Evolutionary conservation across 75 land plant species (phyloP).

Genomic region (Picea glauca): DNA sequence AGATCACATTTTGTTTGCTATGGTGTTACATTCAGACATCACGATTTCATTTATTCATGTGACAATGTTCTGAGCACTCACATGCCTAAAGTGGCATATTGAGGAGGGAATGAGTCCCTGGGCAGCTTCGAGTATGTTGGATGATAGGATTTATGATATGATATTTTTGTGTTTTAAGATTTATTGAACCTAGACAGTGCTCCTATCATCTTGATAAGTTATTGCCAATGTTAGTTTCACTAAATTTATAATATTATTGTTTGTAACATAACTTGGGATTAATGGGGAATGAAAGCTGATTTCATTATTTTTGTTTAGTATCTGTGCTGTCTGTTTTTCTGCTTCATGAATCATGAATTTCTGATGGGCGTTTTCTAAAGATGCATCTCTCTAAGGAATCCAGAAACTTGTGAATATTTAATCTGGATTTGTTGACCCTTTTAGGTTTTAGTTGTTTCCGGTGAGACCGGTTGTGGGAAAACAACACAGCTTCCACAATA

Average conservation of each 20-base stretch:
- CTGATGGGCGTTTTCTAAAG: not conserved
- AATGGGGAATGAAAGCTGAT: not conserved
- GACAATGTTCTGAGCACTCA: not conserved
- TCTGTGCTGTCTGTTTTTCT: too few species aligned
- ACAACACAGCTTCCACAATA: slow-evolving; percentile 98
- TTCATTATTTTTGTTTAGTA: not conserved
- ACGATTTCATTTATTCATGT: not conserved
- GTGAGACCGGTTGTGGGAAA: slow-evolving; percentile 99
- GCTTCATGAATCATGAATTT: too few species aligned
- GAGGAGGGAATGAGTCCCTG: not conserved
- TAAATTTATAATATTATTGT: not conserved
- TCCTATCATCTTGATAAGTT: not conserved
- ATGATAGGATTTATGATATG: not conserved
- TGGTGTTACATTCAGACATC: too few species aligned
- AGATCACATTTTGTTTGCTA: not conserved
- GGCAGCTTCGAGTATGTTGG: not conserved
- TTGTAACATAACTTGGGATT: not conserved
- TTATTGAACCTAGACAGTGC: not conserved
- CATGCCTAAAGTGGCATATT: not conserved
- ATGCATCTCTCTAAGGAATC: not conserved
- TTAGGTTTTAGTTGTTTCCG: slow-evolving; percentile 91
- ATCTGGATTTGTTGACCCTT: not conserved
- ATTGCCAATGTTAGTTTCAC: not conserved
- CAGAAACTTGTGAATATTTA: not conserved
- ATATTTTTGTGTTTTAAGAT: not conserved